Evolutionary conservation across 1,284 basidiomycete species (phyloP).

Genomic region (Boletus subluridellus): DNA sequence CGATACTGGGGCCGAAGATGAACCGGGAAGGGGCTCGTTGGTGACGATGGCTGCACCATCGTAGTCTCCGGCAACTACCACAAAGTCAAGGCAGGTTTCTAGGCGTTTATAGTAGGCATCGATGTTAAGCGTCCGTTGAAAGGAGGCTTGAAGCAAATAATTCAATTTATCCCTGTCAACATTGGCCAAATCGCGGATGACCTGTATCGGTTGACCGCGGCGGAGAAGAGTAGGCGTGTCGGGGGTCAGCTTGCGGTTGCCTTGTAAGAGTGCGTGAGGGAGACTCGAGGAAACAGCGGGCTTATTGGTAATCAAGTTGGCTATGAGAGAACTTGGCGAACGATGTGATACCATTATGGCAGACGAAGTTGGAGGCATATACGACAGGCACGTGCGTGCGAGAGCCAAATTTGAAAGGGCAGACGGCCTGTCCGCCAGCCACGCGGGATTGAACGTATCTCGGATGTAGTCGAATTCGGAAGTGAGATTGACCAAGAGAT

Average conservation of each 20-base stretch:
- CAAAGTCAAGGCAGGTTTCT: constrained; percentile 79
- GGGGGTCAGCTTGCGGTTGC: constrained; percentile 77
- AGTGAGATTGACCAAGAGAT: constrained; percentile 92
- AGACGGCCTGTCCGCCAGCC: constrained; percentile 80
- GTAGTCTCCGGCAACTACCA: constrained; percentile 95
- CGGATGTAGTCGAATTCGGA: constrained; percentile 88
- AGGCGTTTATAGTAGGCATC: constrained; percentile 79
- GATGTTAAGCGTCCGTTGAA: constrained; percentile 72
- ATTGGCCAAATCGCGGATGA: constrained; percentile 62
- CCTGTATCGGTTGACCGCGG: constrained; percentile 82
- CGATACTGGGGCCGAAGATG: constrained; percentile 55
- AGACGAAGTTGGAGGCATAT: constrained; percentile 92
- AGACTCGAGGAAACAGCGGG: constrained; percentile 94
- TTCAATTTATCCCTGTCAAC: constrained; percentile 80
- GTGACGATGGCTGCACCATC: constrained; percentile 95
- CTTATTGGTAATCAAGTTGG: constrained; percentile 97
- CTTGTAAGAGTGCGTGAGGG: constrained; percentile 87
- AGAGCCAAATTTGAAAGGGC: constrained; percentile 87
- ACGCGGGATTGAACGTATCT: constrained; percentile 77
- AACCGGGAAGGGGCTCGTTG: constrained; percentile 56
- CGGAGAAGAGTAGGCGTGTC: constrained; percentile 94
- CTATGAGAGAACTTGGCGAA: constrained; percentile 92
- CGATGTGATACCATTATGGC: constrained; percentile 97
- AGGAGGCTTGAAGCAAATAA: constrained; percentile 81
- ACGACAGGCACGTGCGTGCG: constrained; percentile 81